Evolutionary conservation across 2,329 filamentous ascomycete species (phyloP).

Genomic region (Penicillium sp.): DNA sequence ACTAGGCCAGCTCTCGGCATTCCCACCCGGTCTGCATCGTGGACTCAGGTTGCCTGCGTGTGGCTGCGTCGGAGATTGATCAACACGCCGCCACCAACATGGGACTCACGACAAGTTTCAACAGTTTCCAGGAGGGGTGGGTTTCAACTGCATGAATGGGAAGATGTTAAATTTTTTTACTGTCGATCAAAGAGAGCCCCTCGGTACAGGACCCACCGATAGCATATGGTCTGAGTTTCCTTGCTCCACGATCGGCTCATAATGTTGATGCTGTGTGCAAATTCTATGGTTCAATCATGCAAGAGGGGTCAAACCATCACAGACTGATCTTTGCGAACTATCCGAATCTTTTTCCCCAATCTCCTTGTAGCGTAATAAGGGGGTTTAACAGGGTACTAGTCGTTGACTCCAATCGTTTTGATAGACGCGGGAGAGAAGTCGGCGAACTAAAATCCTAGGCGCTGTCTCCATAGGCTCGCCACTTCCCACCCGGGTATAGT

Average conservation of each 20-base stretch:
- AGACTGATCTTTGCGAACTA: background rate
- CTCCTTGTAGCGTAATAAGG: background rate
- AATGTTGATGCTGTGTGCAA: constrained; percentile 2
- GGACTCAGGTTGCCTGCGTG: constrained; percentile 12
- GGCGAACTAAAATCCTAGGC: constrained; percentile 8
- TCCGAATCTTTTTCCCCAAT: background rate
- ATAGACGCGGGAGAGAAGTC: constrained; percentile 8
- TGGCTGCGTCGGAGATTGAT: constrained; percentile 15
- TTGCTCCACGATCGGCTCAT: constrained; percentile 8
- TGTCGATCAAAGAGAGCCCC: constrained; percentile 10
- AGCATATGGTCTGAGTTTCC: constrained; percentile 9
- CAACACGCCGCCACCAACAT: constrained; percentile 8
- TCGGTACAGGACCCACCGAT: constrained; percentile 8
- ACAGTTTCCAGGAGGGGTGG: background rate
- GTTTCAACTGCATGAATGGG: constrained; percentile 8
- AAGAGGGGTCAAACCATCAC: background rate
- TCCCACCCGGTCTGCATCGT: constrained; percentile 18
- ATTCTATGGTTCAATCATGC: background rate
- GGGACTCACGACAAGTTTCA: constrained; percentile 5
- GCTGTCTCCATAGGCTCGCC: constrained; percentile 7
- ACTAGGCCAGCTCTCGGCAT: constrained; percentile 16
- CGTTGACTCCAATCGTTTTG: background rate
- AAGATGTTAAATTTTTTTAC: constrained; percentile 6
- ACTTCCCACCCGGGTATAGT: constrained; percentile 8
- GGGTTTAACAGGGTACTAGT: background rate